Evolutionary conservation across 805 yeast species (phyloP).

Genomic region (Yamadazyma akitaensis): DNA sequence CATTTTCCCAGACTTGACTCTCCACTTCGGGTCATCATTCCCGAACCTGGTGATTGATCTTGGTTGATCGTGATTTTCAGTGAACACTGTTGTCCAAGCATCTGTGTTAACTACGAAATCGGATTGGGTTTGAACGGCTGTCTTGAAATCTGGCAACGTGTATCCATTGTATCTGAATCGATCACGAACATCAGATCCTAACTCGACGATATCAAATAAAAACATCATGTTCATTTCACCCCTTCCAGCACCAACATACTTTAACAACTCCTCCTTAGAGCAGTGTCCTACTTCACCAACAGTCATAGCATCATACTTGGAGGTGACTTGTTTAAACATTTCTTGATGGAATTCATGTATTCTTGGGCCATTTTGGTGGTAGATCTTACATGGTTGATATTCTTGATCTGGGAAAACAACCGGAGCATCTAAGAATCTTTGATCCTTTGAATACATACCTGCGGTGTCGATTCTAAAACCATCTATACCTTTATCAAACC

Average conservation of each 20-base stretch:
- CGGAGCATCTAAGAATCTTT: conserved; percentile 48
- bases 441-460: conserved; percentile 50
- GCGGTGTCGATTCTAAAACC: conserved; percentile 62
- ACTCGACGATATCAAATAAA: conserved; percentile 32
- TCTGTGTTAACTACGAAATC: conserved; percentile 42
- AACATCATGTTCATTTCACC: conserved; percentile 39
- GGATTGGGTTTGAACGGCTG: conserved; percentile 32
- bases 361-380: conserved; percentile 48
- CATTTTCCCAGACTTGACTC: conserved; percentile 45
- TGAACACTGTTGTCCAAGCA: conserved; percentile 54
- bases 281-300: conserved; percentile 57
- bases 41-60: conserved; percentile 53
- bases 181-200: conserved; percentile 37
- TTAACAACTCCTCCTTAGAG: conserved; percentile 37
- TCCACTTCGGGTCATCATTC: conserved; percentile 26
- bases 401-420: conserved; percentile 38
- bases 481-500: conserved; percentile 56
- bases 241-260: conserved; percentile 39
- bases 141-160: conserved; percentile 39
- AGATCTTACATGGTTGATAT: conserved; percentile 38
- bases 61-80: conserved; percentile 63
- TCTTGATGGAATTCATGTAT: conserved; percentile 58
- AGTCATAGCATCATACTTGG: conserved; percentile 51
- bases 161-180: conserved; percentile 35
- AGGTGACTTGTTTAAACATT: conserved; percentile 40